Evolutionary conservation across 257 asterid genomes (phyloP).

Genomic region (Ilex asprella): DNA sequence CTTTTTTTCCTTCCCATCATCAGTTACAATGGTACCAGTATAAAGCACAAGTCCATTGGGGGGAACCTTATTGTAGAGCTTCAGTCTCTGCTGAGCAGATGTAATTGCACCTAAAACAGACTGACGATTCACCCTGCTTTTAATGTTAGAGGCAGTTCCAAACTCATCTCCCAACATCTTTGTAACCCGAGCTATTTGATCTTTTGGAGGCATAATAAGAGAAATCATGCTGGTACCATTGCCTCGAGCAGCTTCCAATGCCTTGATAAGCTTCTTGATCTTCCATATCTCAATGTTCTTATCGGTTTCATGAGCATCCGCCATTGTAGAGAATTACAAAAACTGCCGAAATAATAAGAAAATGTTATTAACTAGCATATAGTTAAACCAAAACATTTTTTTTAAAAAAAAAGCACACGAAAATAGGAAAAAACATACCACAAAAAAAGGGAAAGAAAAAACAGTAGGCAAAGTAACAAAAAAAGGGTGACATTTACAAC

Average conservation of each 20-base stretch:
- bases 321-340: background rate
- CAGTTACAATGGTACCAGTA: background rate
- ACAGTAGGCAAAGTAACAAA: no score
- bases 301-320: background rate
- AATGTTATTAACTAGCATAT: no score
- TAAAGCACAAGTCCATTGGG: constrained; percentile 1
- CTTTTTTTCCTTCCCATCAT: constrained; percentile 1
- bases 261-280: constrained; percentile 1
- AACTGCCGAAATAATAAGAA: no score
- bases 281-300: constrained; percentile 1
- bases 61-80: constrained; percentile 3
- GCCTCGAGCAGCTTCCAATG: background rate
- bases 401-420: no score
- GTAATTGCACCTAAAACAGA: background rate
- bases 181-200: constrained; percentile 1
- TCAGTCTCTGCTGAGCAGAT: constrained; percentile 1
- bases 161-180: background rate
- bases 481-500: no score
- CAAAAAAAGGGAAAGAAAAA: no score
- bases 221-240: constrained; percentile 3
- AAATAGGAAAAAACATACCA: no score
- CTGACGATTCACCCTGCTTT: constrained; percentile 1
- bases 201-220: background rate
- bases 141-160: constrained; percentile 1
- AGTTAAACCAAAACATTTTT: no score